These are phyloP conservation scores for Metschnikowia lachancei DNA, from an alignment of 805 yeast species.

Conservation along the genomic window DNA sequence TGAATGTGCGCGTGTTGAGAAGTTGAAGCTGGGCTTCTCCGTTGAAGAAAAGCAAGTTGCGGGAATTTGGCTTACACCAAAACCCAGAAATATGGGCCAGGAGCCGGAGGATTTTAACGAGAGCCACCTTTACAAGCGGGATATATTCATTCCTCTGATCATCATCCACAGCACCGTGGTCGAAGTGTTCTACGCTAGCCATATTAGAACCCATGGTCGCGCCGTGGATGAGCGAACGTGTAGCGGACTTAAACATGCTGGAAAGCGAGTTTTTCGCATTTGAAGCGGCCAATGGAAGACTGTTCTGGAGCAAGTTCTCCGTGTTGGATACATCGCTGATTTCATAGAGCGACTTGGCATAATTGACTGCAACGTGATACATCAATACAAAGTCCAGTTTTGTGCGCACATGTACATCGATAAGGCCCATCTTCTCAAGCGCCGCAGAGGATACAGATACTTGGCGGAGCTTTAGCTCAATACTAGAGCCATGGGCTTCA, in stretches of 20 bases:
- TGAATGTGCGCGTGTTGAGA: constrained; percentile 32
- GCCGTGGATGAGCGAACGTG: constrained; percentile 33
- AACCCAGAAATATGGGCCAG: constrained; percentile 29
- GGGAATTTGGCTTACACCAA: constrained; percentile 42
- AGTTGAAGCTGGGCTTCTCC: constrained; percentile 30
- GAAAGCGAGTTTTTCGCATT: constrained; percentile 28
- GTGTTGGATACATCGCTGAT: constrained; percentile 24
- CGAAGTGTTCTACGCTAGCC: constrained; percentile 37
- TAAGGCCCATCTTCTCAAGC: constrained; percentile 21
- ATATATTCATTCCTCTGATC: constrained; percentile 28
- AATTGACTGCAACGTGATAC: constrained; percentile 25
- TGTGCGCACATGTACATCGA: constrained; percentile 17
- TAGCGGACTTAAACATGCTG: constrained; percentile 31
- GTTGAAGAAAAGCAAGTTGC: constrained; percentile 34
- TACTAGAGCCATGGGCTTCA: constrained; percentile 13
- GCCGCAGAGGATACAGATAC: constrained; percentile 36
- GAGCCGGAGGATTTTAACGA: constrained; percentile 35
- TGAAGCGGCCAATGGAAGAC: constrained; percentile 32
- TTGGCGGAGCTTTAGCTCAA: constrained; percentile 27
- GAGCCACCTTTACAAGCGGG: constrained; percentile 28
- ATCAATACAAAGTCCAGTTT: constrained; percentile 13
- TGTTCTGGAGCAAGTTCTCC: constrained; percentile 34
- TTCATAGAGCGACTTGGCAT: constrained; percentile 35
- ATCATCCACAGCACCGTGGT: constrained; percentile 31
- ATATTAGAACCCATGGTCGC: constrained; percentile 20